Evolutionary conservation across 2,329 filamentous ascomycete species (phyloP), one percentile per base, ranked within the genome.

Genomic region (Coniochaeta hoffmannii): DNA sequence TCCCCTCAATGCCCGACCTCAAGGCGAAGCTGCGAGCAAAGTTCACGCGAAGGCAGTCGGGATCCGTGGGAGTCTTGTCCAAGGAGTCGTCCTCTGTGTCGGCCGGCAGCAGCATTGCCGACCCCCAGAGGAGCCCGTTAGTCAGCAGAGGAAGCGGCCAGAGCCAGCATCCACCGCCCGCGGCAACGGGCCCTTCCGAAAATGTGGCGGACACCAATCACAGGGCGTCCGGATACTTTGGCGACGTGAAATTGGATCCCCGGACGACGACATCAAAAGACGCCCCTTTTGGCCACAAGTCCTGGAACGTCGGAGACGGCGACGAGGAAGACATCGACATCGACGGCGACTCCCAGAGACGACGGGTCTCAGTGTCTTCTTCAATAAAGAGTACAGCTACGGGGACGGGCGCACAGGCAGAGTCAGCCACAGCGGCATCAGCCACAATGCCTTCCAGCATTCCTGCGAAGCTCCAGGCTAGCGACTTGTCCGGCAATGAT

Each of bases 21-120:
- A 72, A 68, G 62, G 71, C 75, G 59, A 75, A 74, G 59, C 70
- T 79, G 63, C 72, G 73, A 65, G 74, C 74, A 62, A 76, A 71
- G 59, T 72, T 79, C 58, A 67, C 72, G 55, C 67, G 74, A 57
- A 70, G 75, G 60, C 69, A 73, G 56, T 77, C 75, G 55, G 66
- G 68, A 2, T 28, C 22, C 32, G 62, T 34, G 19, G 49, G 49
- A 24, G n/a, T 68, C 30, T 66, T 68, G 49, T 70, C 73, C 36
- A 60, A 72, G 56, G 62, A 66, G 31, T 71, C 73, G 32, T 53
- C 38, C n/a, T n/a, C n/a, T n/a, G n/a, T n/a, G 52, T 56, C 35
- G 51, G 35, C 26, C 26, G 52, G 44, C 54, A 59, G 56, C 57
- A 60, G 53, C 58, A 60, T 38, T 30, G 50, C 34, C 32, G 15